These are phyloP conservation scores for Globisporangium nagaii DNA, from an alignment of 352 stramenopile species.

Conservation along the genomic window DNA sequence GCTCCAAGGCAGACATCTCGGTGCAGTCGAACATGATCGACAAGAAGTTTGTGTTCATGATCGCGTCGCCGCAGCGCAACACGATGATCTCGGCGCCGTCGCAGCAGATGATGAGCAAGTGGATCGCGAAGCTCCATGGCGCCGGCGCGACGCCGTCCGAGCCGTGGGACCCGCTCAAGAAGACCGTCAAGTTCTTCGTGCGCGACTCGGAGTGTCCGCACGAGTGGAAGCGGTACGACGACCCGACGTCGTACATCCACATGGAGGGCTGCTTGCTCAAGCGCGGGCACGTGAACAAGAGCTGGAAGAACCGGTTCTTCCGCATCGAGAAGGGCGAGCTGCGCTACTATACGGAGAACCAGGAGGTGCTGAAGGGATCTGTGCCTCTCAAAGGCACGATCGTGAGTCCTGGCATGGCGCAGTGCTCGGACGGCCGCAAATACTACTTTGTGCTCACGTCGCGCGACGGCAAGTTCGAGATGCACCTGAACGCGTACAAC, in stretches of 20 bases:
- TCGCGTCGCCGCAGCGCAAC: constrained; percentile 66
- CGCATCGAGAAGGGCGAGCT: constrained; percentile 77
- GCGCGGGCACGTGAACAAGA: constrained; percentile 81
- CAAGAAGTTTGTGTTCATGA: constrained; percentile 80
- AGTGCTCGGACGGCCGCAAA: constrained; percentile 70
- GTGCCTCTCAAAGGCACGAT: constrained; percentile 73
- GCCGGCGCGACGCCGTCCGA: constrained; percentile 58
- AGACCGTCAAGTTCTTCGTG: constrained; percentile 83
- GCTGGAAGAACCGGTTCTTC: constrained; percentile 88
- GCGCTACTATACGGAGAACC: constrained; percentile 80
- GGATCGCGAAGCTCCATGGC: constrained; percentile 72
- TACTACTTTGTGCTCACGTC: constrained; percentile 86
- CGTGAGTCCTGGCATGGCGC: constrained; percentile 78
- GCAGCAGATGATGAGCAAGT: constrained; percentile 74
- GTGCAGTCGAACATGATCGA: constrained; percentile 81
- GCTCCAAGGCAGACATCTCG: constrained; percentile 67
- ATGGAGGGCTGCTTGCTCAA: constrained; percentile 85
- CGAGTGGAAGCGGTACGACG: constrained; percentile 84
- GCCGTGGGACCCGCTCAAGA: constrained; percentile 72
- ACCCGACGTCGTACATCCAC: constrained; percentile 81
- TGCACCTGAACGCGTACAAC: constrained; percentile 79
- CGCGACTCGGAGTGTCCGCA: constrained; percentile 61
- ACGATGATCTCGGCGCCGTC: constrained; percentile 79
- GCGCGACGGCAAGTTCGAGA: constrained; percentile 77
- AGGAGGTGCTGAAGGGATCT: constrained; percentile 64